Evolutionary conservation across 768 basidiomycete genomes (phyloP).

Genomic region (Tephrocybe sp.): DNA sequence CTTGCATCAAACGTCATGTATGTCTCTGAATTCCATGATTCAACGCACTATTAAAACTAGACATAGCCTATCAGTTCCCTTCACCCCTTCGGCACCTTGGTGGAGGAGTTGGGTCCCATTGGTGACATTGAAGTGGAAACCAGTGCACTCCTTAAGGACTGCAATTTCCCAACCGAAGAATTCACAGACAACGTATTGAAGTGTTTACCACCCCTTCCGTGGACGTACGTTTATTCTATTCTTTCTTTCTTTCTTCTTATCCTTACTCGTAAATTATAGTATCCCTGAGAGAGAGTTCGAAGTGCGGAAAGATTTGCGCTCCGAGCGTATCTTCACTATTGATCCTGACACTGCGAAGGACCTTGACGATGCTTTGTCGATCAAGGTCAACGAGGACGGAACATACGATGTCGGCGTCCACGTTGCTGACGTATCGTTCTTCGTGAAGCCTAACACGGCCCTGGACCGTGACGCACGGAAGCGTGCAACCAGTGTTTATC

Average conservation of each 20-base stretch:
- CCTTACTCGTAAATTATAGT: constrained; percentile 32
- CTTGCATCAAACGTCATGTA: constrained; percentile 98
- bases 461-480: constrained; percentile 97
- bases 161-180: constrained; percentile 98
- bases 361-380: constrained; percentile 91
- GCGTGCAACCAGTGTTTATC: constrained; percentile 94
- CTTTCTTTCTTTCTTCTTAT: neutral
- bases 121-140: constrained; percentile 99
- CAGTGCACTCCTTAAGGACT: constrained; percentile 94
- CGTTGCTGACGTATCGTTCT: constrained; percentile 94
- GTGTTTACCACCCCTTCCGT: constrained; percentile 93
- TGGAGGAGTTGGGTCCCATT: constrained; percentile 96
- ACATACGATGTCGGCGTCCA: constrained; percentile 94
- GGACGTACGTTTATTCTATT: constrained; percentile 59
- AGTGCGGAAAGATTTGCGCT: constrained; percentile 82
- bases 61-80: constrained; percentile 87
- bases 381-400: constrained; percentile 87
- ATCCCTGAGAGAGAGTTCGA: constrained; percentile 90
- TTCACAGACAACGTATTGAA: constrained; percentile 94
- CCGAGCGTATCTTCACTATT: constrained; percentile 87
- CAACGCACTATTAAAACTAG: constrained; percentile 14
- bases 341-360: constrained; percentile 90
- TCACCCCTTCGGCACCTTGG: constrained; percentile 97
- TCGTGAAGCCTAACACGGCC: constrained; percentile 94
- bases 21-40: constrained; percentile 28